Conservation (phyloP, 169 alveolate genomes). For the Plasmodium knowlesi region DNA sequence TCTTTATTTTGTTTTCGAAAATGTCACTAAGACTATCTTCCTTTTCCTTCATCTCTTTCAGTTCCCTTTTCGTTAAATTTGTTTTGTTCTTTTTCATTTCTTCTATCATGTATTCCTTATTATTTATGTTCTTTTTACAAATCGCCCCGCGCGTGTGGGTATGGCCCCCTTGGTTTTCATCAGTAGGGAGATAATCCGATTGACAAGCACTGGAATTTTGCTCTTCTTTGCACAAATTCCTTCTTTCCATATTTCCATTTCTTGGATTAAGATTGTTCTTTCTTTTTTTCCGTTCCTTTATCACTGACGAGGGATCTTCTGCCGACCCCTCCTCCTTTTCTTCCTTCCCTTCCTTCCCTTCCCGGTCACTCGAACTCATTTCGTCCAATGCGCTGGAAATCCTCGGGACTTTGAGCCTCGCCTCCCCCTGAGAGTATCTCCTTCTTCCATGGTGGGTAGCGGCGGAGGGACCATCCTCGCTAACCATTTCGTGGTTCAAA, state of each 20-base stretch:
- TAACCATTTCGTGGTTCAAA: neutral
- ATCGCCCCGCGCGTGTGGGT: neutral
- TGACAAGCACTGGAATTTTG: neutral
- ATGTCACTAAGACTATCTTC: neutral
- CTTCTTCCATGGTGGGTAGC: neutral
- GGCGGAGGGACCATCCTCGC: neutral
- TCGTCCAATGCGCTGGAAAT: neutral
- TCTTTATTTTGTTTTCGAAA: constrained; percentile 9
- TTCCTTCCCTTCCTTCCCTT: neutral
- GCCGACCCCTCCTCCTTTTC: neutral
- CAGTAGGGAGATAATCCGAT: neutral
- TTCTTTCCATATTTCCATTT: neutral
- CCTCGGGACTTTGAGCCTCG: neutral
- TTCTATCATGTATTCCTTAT: neutral
- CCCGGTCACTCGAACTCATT: neutral
- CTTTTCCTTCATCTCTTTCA: neutral
- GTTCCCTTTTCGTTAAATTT: neutral
- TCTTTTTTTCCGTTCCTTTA: neutral
- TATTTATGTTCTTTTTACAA: neutral
- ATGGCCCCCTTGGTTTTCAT: too few relatives aligned
- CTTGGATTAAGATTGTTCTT: neutral
- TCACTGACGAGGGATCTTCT: too few relatives aligned
- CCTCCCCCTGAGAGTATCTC: neutral
- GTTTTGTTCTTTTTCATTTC: neutral
- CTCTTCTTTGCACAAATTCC: neutral